Percentiles rank a stretch among this genome's conserved stretches.
Evolutionary conservation across 768 basidiomycete genomes (phyloP).

Genomic region (Rhizopogon roseolus): DNA sequence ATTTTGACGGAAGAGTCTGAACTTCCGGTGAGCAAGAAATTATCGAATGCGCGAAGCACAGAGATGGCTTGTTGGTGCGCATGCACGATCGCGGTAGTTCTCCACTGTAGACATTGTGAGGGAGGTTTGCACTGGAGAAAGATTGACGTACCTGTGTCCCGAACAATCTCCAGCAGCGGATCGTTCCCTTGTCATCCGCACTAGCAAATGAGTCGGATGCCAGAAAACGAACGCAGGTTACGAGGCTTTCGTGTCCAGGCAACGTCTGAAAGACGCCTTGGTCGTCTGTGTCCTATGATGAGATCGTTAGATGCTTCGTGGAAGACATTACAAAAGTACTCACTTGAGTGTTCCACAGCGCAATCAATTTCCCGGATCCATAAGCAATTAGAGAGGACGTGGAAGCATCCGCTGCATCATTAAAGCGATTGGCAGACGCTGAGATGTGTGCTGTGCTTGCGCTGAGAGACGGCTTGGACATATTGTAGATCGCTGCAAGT

Average conservation of each 20-base stretch:
- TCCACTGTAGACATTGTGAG: conserved; percentile 50
- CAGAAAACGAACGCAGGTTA: conserved; percentile 77
- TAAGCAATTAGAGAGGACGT: conserved; percentile 43
- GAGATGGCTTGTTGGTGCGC: conserved; percentile 73
- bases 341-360: conserved; percentile 56
- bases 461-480: conserved; percentile 3
- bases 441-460: conserved; percentile 37
- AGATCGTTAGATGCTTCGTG: conserved; percentile 4
- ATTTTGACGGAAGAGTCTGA: conserved; percentile 79
- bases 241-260: conserved; percentile 64
- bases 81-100: conserved; percentile 31
- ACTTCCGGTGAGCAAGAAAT: conserved; percentile 66
- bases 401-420: conserved; percentile 33
- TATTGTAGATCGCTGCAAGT: not conserved
- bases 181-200: conserved; percentile 70
- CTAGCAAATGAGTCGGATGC: conserved; percentile 49
- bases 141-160: conserved; percentile 21
- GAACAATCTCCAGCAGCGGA: conserved; percentile 56
- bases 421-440: conserved; percentile 44
- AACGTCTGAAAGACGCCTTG: conserved; percentile 65
- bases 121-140: conserved; percentile 3
- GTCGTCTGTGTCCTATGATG: conserved; percentile 40
- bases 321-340: conserved; percentile 12
- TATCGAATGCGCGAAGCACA: conserved; percentile 47
- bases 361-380: conserved; percentile 50